A percentile compares a stretch with the other conserved stretches of the same genome.
phyloP scores from a whole-genome alignment of 345 rosid genomes.

The Acer saccharum region DNA sequence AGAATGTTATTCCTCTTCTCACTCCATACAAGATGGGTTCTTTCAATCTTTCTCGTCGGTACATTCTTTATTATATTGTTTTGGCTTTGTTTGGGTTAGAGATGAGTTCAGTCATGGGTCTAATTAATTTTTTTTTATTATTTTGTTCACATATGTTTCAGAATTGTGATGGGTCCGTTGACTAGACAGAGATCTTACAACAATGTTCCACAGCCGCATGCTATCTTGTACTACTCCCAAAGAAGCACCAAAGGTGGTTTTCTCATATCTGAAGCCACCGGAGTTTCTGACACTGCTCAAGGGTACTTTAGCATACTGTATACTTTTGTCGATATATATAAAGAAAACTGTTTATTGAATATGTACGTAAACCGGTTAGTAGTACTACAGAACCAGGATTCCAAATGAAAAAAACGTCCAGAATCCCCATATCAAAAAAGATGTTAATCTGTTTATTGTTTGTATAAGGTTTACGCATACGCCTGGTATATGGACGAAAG shows the following conservation, averaged over 20 bases:
- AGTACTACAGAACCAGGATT: no score
- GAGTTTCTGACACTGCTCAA: constrained; percentile 61
- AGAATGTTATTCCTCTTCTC: constrained; percentile 4
- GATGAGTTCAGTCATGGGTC: no score
- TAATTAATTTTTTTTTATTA: no score
- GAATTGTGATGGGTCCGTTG: constrained; percentile 66
- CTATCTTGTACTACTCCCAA: constrained; percentile 68
- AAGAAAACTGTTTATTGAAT: no score
- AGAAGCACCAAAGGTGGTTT: constrained; percentile 65
- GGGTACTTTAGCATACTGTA: constrained; percentile 28
- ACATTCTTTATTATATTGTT: no score
- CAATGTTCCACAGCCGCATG: constrained; percentile 75
- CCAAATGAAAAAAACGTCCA: no score
- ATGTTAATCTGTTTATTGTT: no score
- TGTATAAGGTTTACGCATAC: constrained; percentile 39
- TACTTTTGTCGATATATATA: constrained; percentile 1
- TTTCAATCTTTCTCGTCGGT: background rate
- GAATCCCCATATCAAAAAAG: no score
- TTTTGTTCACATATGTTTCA: constrained; percentile 19
- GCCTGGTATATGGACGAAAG: constrained; percentile 84
- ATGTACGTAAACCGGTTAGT: no score
- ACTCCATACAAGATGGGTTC: background rate
- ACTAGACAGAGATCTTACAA: constrained; percentile 56
- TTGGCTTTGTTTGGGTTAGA: no score
- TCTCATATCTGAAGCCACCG: constrained; percentile 65